Percentiles rank a stretch among this genome's conserved stretches.
Evolutionary conservation across 2,329 filamentous ascomycete species (phyloP).

Genomic region (Biscogniauxia marginata): DNA sequence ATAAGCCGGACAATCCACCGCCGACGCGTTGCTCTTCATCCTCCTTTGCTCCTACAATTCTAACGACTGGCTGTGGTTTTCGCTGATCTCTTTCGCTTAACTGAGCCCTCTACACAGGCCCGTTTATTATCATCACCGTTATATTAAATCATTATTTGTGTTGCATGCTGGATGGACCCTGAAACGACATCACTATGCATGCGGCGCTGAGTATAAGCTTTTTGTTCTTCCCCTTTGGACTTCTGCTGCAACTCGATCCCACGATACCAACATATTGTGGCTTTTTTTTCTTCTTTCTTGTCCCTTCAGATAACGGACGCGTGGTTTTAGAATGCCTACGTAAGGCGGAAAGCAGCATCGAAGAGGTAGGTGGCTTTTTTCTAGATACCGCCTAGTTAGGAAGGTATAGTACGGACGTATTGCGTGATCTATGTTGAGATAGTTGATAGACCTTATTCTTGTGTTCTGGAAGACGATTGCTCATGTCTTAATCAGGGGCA

Average conservation of each 20-base stretch:
- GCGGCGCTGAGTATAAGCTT: background rate
- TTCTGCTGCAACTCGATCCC: background rate
- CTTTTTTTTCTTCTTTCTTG: background rate
- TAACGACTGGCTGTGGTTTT: background rate
- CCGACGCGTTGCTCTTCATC: slow-evolving; percentile 14
- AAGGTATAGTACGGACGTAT: background rate
- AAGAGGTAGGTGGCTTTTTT: background rate
- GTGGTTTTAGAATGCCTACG: background rate
- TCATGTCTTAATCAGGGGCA: background rate
- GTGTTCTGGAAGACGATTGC: background rate
- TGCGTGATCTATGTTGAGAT: background rate
- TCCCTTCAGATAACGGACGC: background rate
- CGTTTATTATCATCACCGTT: background rate
- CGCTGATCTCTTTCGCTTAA: background rate
- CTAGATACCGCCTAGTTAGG: background rate
- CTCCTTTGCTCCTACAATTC: background rate
- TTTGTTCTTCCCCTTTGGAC: background rate
- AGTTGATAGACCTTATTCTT: background rate
- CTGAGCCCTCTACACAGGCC: background rate
- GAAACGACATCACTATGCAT: background rate
- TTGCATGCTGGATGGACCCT: background rate
- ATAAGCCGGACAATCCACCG: slow-evolving; percentile 16
- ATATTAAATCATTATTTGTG: background rate
- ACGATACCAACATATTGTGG: background rate
- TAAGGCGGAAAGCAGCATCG: background rate